Conservation (phyloP, 2,329 filamentous ascomycete species). For the Hymenoscyphus fraxineus region DNA sequence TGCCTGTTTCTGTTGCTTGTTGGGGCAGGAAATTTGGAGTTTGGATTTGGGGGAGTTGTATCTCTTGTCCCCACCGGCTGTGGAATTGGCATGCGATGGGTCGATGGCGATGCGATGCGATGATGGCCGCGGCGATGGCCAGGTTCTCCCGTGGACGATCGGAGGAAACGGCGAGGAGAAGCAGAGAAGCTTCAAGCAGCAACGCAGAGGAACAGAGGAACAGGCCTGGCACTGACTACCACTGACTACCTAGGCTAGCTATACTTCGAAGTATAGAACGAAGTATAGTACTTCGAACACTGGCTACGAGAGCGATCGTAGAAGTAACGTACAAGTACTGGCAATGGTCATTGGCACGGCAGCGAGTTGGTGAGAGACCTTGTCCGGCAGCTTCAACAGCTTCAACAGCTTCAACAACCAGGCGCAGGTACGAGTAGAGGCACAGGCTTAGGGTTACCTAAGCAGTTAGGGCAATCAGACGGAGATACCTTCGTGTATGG, state of each 20-base stretch:
- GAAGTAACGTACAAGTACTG: neutral
- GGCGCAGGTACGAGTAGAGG: too few species aligned
- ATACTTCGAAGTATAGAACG: too few species aligned
- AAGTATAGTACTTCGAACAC: too few species aligned
- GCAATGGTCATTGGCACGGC: neutral
- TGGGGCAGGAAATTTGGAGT: neutral
- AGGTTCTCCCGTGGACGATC: neutral
- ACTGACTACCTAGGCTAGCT: too few species aligned
- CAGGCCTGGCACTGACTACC: conserved; percentile 5
- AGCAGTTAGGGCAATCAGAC: neutral
- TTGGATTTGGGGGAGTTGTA: too few species aligned
- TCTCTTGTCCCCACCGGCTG: too few species aligned
- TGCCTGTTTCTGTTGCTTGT: neutral
- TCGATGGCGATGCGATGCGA: neutral
- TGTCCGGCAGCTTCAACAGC: neutral
- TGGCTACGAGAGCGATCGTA: too few species aligned
- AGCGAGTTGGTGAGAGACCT: neutral
- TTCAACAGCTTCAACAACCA: neutral
- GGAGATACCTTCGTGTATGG: neutral
- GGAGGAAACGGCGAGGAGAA: neutral
- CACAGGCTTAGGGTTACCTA: neutral
- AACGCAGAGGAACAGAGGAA: neutral
- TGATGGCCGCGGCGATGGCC: neutral
- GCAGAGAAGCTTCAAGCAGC: neutral
- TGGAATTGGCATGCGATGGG: neutral